These are phyloP conservation scores for Chaetomidium leptoderma DNA, from an alignment of 495 filamentous ascomycete genomes.

Conservation along the genomic window DNA sequence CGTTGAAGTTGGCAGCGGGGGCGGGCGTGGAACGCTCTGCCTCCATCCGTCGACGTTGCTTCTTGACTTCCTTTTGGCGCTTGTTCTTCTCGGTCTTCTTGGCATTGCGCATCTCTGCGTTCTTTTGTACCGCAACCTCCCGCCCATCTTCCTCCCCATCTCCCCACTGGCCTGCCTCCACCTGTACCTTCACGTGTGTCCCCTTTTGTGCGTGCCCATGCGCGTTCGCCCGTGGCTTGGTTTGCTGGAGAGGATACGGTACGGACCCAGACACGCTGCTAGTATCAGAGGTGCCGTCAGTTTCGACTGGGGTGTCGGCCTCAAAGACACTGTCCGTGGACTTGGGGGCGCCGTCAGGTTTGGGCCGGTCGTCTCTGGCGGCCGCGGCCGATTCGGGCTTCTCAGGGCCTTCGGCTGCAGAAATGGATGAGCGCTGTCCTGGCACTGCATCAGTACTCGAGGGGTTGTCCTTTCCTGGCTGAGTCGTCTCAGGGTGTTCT, in stretches of 20 bases:
- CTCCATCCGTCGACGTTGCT: not conserved
- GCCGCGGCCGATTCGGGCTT: not conserved
- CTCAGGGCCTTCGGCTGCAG: not conserved
- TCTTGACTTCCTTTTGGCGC: not conserved
- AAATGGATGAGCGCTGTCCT: not conserved
- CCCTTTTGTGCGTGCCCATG: not conserved
- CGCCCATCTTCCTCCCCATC: not conserved
- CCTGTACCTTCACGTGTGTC: too few relatives aligned
- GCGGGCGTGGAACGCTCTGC: not conserved
- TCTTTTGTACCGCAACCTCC: too few relatives aligned
- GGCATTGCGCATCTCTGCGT: not conserved
- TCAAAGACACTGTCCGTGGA: too few relatives aligned
- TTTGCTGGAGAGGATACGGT: not conserved
- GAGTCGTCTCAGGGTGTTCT: not conserved
- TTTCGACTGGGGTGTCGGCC: too few relatives aligned
- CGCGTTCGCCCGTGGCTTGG: not conserved
- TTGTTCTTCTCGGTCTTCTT: not conserved
- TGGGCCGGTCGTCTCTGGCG: too few relatives aligned
- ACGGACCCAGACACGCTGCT: not conserved
- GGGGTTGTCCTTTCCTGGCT: not conserved
- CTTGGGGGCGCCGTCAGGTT: too few relatives aligned
- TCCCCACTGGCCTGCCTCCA: not conserved
- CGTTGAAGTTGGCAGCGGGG: not conserved
- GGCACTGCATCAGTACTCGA: not conserved
- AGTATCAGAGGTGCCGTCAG: not conserved